phyloP scores from a whole-genome alignment of 116 monocot species.

The Posidonia oceanica region DNA sequence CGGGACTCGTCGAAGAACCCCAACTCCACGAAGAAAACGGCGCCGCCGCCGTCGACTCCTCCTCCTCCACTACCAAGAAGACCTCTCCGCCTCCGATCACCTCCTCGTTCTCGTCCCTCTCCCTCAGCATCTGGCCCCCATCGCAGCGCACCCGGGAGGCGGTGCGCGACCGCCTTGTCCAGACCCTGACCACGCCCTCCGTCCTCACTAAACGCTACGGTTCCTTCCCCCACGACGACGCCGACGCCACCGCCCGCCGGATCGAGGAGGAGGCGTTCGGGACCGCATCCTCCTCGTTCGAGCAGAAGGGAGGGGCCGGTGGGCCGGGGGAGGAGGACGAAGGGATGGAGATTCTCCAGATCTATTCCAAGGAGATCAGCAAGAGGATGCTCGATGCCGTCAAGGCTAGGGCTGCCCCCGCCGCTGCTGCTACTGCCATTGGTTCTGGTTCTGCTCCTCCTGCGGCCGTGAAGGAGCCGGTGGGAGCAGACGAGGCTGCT shows the following conservation, averaged over 20 bases:
- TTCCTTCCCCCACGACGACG: conserved; percentile 28
- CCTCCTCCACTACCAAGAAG: too few relatives aligned
- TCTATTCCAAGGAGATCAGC: conserved; percentile 63
- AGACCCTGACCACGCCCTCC: conserved; percentile 49
- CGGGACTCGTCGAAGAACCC: too few relatives aligned
- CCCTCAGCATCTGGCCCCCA: conserved; percentile 80
- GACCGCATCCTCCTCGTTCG: conserved; percentile 16
- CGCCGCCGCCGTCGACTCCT: too few relatives aligned
- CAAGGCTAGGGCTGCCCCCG: conserved; percentile 17
- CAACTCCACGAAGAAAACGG: too few relatives aligned
- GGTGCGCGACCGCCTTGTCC: conserved; percentile 49
- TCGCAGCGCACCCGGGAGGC: conserved; percentile 77
- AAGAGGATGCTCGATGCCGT: conserved; percentile 35
- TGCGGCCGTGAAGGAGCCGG: neutral
- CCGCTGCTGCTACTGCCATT: neutral
- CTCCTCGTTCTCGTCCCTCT: conserved; percentile 8
- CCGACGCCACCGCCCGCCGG: conserved; percentile 25
- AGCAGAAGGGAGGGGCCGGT: neutral
- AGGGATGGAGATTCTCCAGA: conserved; percentile 40
- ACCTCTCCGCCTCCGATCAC: too few relatives aligned
- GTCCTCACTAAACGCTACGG: conserved; percentile 74
- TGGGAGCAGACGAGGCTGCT: neutral
- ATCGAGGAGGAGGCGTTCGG: conserved; percentile 68
- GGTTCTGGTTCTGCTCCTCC: too few relatives aligned
- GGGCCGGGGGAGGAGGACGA: conserved; percentile 23